These are phyloP conservation scores for Annulohypoxylon truncatum DNA, from an alignment of 2,329 filamentous ascomycete species.

Conservation along the genomic window DNA sequence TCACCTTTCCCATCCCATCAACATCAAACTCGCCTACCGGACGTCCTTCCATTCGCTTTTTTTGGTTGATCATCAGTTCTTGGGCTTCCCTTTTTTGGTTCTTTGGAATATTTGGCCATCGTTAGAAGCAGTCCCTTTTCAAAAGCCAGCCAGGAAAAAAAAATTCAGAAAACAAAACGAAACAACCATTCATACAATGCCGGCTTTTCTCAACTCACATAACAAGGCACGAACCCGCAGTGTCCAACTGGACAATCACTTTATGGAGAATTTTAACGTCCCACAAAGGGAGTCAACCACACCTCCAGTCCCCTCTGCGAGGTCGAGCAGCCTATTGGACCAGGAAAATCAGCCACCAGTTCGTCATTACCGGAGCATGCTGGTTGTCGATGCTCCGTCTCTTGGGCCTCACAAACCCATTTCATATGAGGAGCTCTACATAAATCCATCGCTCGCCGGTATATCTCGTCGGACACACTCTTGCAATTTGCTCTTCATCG, in stretches of 20 bases:
- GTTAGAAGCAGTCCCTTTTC: constrained; percentile 49
- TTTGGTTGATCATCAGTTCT: constrained; percentile 62
- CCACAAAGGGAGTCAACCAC: constrained; percentile 40
- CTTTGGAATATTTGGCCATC: constrained; percentile 52
- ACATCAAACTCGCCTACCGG: constrained; percentile 46
- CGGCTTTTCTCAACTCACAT: constrained; percentile 57
- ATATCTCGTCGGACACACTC: constrained; percentile 39
- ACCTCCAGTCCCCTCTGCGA: constrained; percentile 46
- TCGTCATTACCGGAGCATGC: constrained; percentile 63
- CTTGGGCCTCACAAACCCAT: constrained; percentile 58
- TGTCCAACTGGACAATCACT: constrained; percentile 58
- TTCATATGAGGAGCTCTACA: constrained; percentile 61
- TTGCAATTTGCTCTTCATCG: constrained; percentile 42
- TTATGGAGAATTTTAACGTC: constrained; percentile 33
- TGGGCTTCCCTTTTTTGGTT: constrained; percentile 54
- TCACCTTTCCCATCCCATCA: constrained; percentile 30
- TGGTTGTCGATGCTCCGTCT: constrained; percentile 63
- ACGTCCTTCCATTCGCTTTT: constrained; percentile 46
- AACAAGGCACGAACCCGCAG: constrained; percentile 61
- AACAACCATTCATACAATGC: constrained; percentile 54
- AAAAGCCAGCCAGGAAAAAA: constrained; percentile 40
- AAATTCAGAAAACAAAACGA: constrained; percentile 37
- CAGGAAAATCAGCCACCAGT: constrained; percentile 52
- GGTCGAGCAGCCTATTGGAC: constrained; percentile 52
- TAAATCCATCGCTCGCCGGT: constrained; percentile 45